A percentile compares a stretch with the other conserved stretches of the same genome.
These are phyloP conservation scores for Pyrenopolyporus hunteri DNA, from an alignment of 495 filamentous ascomycete species.

Conservation along the genomic window DNA sequence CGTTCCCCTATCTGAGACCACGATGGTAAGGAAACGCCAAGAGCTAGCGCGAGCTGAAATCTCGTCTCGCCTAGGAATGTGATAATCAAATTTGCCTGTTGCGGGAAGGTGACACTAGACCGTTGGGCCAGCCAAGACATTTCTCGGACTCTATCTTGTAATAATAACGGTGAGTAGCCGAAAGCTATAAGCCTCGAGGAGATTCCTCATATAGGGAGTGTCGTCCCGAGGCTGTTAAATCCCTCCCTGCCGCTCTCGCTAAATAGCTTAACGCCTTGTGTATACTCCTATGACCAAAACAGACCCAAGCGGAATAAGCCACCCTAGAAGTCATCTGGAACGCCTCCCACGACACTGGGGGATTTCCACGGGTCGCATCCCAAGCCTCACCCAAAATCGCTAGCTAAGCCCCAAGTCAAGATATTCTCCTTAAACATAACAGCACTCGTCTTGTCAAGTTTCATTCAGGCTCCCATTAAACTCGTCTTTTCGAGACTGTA, in stretches of 20 bases:
- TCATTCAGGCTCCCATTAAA: constrained; percentile 4
- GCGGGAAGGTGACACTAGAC: constrained; percentile 5
- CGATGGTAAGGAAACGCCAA: constrained; percentile 32
- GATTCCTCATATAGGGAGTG: neutral
- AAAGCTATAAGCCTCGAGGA: constrained; percentile 1
- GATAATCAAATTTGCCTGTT: constrained; percentile 7
- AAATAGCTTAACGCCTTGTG: neutral
- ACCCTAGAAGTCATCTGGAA: constrained; percentile 19
- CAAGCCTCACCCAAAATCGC: constrained; percentile 8
- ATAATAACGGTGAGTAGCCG: constrained; percentile 2
- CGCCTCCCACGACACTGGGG: constrained; percentile 10
- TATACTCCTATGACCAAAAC: neutral
- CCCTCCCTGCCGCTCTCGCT: constrained; percentile 1
- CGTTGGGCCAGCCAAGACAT: constrained; percentile 1
- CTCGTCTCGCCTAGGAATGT: constrained; percentile 2
- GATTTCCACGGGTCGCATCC: constrained; percentile 16
- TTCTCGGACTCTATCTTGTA: constrained; percentile 3
- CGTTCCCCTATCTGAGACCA: constrained; percentile 4
- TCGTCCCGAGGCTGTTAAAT: constrained; percentile 10
- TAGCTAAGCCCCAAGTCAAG: neutral
- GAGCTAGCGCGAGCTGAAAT: constrained; percentile 1
- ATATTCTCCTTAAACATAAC: neutral
- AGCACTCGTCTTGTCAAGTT: constrained; percentile 5
- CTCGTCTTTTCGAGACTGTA: constrained; percentile 1
- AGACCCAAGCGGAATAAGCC: neutral